Evolutionary conservation across 345 rosid genomes (phyloP), one percentile per base, ranked within the genome.

Genomic region (Acer negundo): DNA sequence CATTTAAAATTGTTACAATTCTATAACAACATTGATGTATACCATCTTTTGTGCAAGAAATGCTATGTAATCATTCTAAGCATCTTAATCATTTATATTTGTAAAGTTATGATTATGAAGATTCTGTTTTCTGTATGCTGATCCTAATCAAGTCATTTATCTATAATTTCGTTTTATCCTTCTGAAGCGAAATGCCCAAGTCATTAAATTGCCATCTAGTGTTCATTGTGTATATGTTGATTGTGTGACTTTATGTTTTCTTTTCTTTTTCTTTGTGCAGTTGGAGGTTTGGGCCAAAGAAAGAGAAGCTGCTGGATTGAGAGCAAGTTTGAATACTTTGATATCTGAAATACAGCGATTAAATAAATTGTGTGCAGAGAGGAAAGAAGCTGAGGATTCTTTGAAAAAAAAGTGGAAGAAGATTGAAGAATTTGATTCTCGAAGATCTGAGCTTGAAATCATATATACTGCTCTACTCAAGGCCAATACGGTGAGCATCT

Each of bases 221-320:
- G 55, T 23, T 80, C 28, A 40, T 44, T 67, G 63, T 20, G 42
- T 53, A 22, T 53, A 38, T 82, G 80, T 44, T 67, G 35, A 68
- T 69, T 79, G 53, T 75, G 35, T 76, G 62, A 56, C 77, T 83
- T 56, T 47, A 69, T 55, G 65, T 66, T 75, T 78, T 69, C 67
- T 66, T 55, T 63, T 53, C 74, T 26, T 71, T 73, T 75, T 58
- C 63, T 67, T 23, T 62, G 28, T 82, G 81, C 85, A 93, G 98
- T 82, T 95, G 88, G 97, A 95, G 82, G 93, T 93, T 79, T 95
- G 97, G 98, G 89, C 90, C 80, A 95, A 90, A 86, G 97, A 93
- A 85, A 90, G 97, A 82, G 98, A 95, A 88, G 88, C 86, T 70
- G 85, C 93, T 82, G 97, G 98, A 70, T 77, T 93, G 84, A 90